Base-by-base conservation (phyloP, 331 rosid genomes). In the Spiraea crenata region DNA sequence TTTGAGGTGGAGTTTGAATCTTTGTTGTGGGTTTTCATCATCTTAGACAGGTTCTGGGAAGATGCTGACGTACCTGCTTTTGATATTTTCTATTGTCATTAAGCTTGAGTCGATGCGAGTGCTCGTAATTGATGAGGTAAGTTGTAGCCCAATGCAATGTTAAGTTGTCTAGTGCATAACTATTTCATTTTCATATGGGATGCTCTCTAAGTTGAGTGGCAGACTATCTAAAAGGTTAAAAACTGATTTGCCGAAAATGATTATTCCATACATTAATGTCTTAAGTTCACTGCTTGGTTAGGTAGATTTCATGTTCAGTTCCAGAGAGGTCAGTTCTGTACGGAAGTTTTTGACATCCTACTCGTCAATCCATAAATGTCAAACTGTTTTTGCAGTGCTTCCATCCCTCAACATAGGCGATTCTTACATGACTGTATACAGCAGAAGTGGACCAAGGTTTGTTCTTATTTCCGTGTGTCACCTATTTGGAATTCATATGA, bases 11-110 rank as follows among this genome's bases (percentile, higher is more conserved):
- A 54, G 45, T n/a, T 42, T 51, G 40, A 57, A 37, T 44, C 61
- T 52, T 64, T 46, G 16, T 4, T 10, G 37, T 50, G 63, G 34
- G 73, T 55, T 67, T 52, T 86, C 73, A 78, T 82, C n/a, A n/a
- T n/a, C n/a, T 90, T n/a, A 93, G 98, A 93, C 97, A 87, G 96
- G 97, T 90, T 90, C 95, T 69, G 95, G 97, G 78, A 93, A 93
- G 90, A 91, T 96, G 13, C 89, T 93, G 76, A 78, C 97, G 17
- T 93, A 93, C 83, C 80, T 91, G 59, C 89, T 91, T 59, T 80
- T 85, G 82, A 85, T 93, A 39, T 85, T 75, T 77, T 85, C 97
- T 34, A 63, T 79, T 50, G 73, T 71, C 44, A 72, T 93, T 65
- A 77, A 76, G 71, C 96, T 93, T 59, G 88, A 83, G 57, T 79